Conservation (phyloP, 352 stramenopile genomes). For the Phytophthora uliginosa region DNA sequence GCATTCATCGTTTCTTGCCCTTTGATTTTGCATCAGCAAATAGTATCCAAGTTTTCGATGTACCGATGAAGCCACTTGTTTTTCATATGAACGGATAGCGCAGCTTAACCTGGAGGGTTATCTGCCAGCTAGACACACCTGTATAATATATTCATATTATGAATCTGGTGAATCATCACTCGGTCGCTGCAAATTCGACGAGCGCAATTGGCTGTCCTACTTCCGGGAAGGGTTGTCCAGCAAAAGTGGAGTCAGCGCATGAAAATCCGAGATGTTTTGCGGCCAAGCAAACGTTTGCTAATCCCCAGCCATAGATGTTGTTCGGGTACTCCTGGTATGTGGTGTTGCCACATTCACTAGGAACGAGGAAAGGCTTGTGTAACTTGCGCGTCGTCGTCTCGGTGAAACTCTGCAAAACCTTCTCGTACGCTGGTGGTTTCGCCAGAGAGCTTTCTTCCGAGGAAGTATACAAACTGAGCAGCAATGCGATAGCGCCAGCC, state of each 20-base stretch:
- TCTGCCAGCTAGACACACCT: too few relatives aligned
- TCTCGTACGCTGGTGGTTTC: constrained; percentile 32
- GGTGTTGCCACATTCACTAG: constrained; percentile 69
- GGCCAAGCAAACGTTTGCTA: constrained; percentile 65
- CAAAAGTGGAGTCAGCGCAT: constrained; percentile 32
- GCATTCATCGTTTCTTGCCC: constrained; percentile 15
- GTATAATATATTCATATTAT: too few relatives aligned
- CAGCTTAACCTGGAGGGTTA: too few relatives aligned
- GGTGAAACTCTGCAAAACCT: constrained; percentile 49
- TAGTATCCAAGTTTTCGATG: constrained; percentile 36
- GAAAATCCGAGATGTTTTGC: constrained; percentile 50
- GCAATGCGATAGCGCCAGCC: constrained; percentile 62
- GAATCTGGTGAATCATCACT: constrained; percentile 18
- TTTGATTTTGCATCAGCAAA: constrained; percentile 40
- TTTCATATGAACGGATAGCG: too few relatives aligned
- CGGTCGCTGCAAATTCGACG: constrained; percentile 24
- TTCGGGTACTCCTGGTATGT: constrained; percentile 76
- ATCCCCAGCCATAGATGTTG: constrained; percentile 81
- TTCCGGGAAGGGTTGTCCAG: background rate
- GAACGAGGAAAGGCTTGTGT: constrained; percentile 76
- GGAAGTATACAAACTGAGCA: constrained; percentile 52
- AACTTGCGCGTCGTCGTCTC: constrained; percentile 54
- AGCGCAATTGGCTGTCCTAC: constrained; percentile 19
- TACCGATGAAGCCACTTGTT: constrained; percentile 19
- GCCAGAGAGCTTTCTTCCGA: constrained; percentile 10